These are phyloP conservation scores for Pisolithus microcarpus DNA, from an alignment of 768 basidiomycete species.

Conservation along the genomic window DNA sequence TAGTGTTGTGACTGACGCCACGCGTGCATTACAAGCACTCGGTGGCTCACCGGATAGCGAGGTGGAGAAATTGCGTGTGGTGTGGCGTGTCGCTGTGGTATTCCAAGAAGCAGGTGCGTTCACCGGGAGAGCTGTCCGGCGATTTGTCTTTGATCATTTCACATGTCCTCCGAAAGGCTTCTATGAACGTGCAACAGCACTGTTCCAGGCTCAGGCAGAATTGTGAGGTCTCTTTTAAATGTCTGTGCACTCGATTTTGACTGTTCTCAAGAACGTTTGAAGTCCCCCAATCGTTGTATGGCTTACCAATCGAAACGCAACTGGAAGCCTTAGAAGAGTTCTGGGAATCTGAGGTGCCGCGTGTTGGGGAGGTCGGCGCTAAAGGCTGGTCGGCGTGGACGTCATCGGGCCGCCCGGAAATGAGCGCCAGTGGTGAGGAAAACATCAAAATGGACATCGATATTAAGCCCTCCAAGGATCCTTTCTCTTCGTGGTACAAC, in stretches of 20 bases:
- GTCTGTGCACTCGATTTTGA: neutral
- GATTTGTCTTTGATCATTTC: constrained; percentile 2
- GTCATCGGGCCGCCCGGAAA: constrained; percentile 34
- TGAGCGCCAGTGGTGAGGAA: constrained; percentile 2
- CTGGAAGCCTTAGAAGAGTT: constrained; percentile 66
- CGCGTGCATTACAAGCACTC: constrained; percentile 39
- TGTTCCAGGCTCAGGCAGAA: constrained; percentile 82
- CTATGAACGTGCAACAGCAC: constrained; percentile 62
- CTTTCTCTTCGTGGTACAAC: constrained; percentile 59
- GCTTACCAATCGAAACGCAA: constrained; percentile 38
- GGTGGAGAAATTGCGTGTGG: constrained; percentile 46
- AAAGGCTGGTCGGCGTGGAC: constrained; percentile 67
- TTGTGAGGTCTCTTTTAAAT: constrained; percentile 41
- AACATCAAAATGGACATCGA: constrained; percentile 13
- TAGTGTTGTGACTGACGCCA: constrained; percentile 45
- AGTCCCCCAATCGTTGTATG: constrained; percentile 39
- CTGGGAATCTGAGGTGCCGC: constrained; percentile 78
- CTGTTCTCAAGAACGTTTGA: constrained; percentile 41
- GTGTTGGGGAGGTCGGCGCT: constrained; percentile 61
- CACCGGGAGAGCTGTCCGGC: constrained; percentile 1
- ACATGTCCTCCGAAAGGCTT: constrained; percentile 51
- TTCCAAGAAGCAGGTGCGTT: constrained; percentile 60
- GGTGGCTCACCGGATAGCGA: constrained; percentile 39
- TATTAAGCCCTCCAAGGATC: constrained; percentile 39
- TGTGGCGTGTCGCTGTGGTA: constrained; percentile 64